Conservation (phyloP, 305 asterid genomes). For the Rubia tinctorum region DNA sequence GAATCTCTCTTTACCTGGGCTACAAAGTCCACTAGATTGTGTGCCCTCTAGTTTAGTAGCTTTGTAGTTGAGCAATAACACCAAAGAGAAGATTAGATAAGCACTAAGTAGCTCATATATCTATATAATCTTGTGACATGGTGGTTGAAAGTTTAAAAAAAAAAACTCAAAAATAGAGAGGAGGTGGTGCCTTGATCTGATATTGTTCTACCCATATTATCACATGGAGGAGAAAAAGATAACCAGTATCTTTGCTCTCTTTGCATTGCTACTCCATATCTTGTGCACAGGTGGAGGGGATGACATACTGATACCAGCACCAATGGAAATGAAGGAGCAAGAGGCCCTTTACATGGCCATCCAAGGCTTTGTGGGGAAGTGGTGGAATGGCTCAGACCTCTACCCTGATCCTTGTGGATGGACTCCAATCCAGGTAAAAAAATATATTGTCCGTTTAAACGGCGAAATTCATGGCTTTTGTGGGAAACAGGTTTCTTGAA, state of each 20-base stretch:
- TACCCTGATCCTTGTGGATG: slow-evolving; percentile 98
- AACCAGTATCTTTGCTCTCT: neutral
- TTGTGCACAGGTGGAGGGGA: neutral
- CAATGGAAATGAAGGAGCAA: slow-evolving; percentile 58
- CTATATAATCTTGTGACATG: neutral
- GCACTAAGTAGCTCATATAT: neutral
- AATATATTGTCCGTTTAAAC: no score
- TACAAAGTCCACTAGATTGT: neutral
- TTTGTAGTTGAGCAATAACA: slow-evolving; percentile 1
- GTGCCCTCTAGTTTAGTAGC: neutral
- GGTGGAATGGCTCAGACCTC: slow-evolving; percentile 97
- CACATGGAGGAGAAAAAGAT: neutral
- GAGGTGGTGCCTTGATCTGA: no score
- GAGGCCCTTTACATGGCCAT: slow-evolving; percentile 61
- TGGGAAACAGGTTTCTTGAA: neutral
- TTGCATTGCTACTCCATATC: slow-evolving; percentile 3
- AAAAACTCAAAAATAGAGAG: neutral
- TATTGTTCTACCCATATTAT: neutral
- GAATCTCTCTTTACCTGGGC: neutral
- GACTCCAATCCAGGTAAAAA: slow-evolving; percentile 89
- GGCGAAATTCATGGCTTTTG: neutral
- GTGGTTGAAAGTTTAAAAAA: neutral
- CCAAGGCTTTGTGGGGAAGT: slow-evolving; percentile 82
- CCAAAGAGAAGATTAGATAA: no score
- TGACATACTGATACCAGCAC: slow-evolving; percentile 35